Evolutionary conservation across 495 filamentous ascomycete species (phyloP).

Genomic region (Talaromyces adpressus): DNA sequence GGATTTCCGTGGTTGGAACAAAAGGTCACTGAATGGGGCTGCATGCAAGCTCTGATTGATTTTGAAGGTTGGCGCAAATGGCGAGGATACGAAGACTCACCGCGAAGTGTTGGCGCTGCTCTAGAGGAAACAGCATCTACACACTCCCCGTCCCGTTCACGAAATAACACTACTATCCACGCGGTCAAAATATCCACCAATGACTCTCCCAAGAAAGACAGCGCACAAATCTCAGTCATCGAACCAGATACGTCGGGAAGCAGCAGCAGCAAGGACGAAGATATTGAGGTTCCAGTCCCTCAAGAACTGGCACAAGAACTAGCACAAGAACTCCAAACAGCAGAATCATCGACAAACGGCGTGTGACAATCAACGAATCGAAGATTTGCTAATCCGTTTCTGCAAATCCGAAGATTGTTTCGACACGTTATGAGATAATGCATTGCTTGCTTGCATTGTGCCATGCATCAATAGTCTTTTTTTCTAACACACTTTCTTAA

Average conservation of each 20-base stretch:
- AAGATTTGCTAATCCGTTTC: not conserved
- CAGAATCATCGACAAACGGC: not conserved
- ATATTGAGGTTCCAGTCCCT: not conserved
- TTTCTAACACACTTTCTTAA: not conserved
- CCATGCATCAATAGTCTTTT: not conserved
- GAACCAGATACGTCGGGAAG: conserved; percentile 3
- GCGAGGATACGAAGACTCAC: conserved; percentile 65
- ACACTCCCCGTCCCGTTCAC: not conserved
- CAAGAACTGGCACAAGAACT: not conserved
- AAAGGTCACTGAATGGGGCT: conserved; percentile 99
- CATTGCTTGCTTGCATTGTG: not conserved
- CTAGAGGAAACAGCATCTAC: not conserved
- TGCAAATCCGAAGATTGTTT: not conserved
- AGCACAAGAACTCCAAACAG: not conserved
- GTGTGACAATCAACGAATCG: conserved; percentile 1
- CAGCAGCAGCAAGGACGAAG: conserved; percentile 10
- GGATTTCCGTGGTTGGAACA: conserved; percentile 96
- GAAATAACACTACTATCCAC: not conserved
- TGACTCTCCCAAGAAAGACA: not conserved
- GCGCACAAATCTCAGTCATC: conserved; percentile 3
- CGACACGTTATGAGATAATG: not conserved
- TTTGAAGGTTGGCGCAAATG: conserved; percentile 97
- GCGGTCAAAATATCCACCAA: not conserved
- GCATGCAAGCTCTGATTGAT: conserved; percentile 97
- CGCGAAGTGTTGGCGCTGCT: conserved; percentile 7